Percentiles rank a stretch among this genome's conserved stretches.
These are phyloP conservation scores for Kondoa subrosea DNA, from an alignment of 768 basidiomycete genomes.

Conservation along the genomic window DNA sequence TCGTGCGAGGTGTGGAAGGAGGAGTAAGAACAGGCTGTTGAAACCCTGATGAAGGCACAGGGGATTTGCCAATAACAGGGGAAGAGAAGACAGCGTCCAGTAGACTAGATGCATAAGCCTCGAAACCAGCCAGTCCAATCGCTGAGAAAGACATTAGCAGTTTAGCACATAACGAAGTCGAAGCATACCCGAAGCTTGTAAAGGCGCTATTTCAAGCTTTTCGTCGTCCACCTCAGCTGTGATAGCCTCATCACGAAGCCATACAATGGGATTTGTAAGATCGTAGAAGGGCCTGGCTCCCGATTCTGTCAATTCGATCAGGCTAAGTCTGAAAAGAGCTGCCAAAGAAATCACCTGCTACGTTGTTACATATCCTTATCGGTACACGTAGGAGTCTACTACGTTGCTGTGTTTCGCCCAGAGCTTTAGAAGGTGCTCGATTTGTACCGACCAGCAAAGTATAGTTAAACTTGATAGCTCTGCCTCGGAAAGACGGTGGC, in stretches of 20 bases:
- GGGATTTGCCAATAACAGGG: constrained; percentile 16
- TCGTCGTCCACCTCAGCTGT: constrained; percentile 20
- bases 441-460: constrained; percentile 75
- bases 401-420: constrained; percentile 21
- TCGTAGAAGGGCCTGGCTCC: constrained; percentile 54
- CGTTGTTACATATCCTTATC: constrained; percentile 73
- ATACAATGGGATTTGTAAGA: constrained; percentile 57
- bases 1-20: background rate
- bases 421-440: constrained; percentile 20
- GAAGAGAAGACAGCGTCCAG: constrained; percentile 27
- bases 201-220: background rate
- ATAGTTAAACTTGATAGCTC: constrained; percentile 68
- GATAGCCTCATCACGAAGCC: constrained; percentile 32
- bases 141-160: background rate
- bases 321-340: background rate
- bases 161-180: background rate
- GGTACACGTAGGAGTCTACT: constrained; percentile 80
- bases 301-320: constrained; percentile 33
- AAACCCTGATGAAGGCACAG: constrained; percentile 7
- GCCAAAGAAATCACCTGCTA: constrained; percentile 44
- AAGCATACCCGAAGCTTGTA: background rate
- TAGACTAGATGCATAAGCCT: constrained; percentile 29
- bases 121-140: constrained; percentile 24
- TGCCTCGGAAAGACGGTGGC: constrained; percentile 80
- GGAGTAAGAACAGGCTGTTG: background rate